Conservation (phyloP, 2,329 filamentous ascomycete species). For the Pseudopithomyces maydicus region DNA sequence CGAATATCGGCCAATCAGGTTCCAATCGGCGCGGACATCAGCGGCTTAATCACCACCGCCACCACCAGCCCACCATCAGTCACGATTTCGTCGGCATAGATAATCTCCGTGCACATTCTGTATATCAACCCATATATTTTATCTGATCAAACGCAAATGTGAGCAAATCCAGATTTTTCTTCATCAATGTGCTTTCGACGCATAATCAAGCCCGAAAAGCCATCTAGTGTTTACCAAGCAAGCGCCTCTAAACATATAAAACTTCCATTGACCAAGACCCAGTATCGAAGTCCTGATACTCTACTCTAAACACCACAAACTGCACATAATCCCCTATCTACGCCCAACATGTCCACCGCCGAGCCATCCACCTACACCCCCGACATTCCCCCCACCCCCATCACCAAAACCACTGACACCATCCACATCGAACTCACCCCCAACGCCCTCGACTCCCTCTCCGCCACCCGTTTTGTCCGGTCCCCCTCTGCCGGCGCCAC, state of each 20-base stretch:
- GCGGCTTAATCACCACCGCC: conserved; percentile 11
- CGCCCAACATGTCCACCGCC: conserved; percentile 30
- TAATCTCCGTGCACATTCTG: neutral
- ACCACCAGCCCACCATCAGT: conserved; percentile 3
- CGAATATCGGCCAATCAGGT: conserved; percentile 1
- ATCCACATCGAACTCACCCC: conserved; percentile 74
- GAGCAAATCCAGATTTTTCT: too few relatives aligned
- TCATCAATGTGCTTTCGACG: too few relatives aligned
- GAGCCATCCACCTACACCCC: conserved; percentile 32
- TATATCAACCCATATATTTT: neutral
- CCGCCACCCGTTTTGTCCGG: conserved; percentile 69
- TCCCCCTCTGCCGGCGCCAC: conserved; percentile 50
- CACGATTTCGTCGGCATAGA: conserved; percentile 10
- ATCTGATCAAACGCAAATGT: too few relatives aligned
- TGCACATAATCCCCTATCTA: neutral
- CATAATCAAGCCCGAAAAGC: too few relatives aligned
- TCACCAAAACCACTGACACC: conserved; percentile 31
- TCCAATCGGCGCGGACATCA: neutral
- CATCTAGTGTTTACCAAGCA: too few relatives aligned
- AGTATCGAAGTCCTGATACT: conserved; percentile 12
- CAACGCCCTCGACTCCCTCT: conserved; percentile 61
- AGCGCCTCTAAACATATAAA: too few relatives aligned
- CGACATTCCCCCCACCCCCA: conserved; percentile 32
- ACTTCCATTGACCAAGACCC: too few relatives aligned
- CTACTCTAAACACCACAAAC: neutral